These are phyloP conservation scores for Populus pruinosa DNA, from an alignment of 345 rosid genomes.

Conservation along the genomic window DNA sequence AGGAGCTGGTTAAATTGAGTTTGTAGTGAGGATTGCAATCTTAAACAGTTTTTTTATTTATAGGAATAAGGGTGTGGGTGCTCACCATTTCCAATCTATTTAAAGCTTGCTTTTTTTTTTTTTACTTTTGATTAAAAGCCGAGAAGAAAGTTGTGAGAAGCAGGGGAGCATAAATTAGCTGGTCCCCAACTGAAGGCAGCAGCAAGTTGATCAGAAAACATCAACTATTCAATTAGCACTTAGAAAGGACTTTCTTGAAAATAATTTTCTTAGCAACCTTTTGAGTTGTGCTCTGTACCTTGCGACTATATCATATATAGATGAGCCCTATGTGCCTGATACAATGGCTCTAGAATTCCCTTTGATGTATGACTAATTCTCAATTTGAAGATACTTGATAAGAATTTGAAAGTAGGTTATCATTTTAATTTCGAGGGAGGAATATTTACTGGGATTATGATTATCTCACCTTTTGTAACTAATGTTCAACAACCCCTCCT, in stretches of 20 bases:
- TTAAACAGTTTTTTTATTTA: too few species aligned
- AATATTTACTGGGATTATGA: neutral
- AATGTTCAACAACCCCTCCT: neutral
- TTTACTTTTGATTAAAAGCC: neutral
- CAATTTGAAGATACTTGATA: too few species aligned
- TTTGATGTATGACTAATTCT: too few species aligned
- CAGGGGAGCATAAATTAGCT: neutral
- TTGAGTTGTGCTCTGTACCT: neutral
- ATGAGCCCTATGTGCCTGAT: too few species aligned
- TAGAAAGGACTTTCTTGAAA: neutral
- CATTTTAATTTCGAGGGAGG: neutral
- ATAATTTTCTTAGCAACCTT: neutral
- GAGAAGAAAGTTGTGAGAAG: neutral
- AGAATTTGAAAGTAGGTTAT: too few species aligned
- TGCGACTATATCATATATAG: too few species aligned
- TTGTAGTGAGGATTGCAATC: too few species aligned
- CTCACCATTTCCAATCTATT: conserved; percentile 10
- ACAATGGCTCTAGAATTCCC: too few species aligned
- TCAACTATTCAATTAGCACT: conserved; percentile 8
- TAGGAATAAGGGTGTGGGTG: conserved; percentile 6
- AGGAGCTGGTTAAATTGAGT: too few species aligned
- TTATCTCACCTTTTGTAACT: neutral
- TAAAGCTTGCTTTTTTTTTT: neutral
- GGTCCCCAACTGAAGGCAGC: neutral
- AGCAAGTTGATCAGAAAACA: neutral